These are phyloP conservation scores for Ophiostoma perfectum DNA, from an alignment of 2,329 filamentous ascomycete species.

Conservation along the genomic window DNA sequence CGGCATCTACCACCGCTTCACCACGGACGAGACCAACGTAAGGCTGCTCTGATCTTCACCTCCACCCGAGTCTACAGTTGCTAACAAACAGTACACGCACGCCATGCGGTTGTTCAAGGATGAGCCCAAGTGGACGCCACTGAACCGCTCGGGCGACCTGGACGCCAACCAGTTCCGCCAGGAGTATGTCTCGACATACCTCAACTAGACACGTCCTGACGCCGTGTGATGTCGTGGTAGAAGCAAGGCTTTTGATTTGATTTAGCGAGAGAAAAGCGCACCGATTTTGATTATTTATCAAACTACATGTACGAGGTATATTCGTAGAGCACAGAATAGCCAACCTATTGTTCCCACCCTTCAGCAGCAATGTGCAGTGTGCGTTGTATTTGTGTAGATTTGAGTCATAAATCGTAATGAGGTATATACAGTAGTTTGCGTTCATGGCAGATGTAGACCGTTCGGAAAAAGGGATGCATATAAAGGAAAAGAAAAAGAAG, in stretches of 20 bases:
- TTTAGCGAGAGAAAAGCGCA: slow-evolving; percentile 12
- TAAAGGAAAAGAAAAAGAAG: not conserved
- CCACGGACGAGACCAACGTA: slow-evolving; percentile 85
- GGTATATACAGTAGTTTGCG: not conserved
- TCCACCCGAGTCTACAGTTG: not conserved
- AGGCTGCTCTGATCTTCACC: slow-evolving; percentile 19
- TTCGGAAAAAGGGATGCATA: too few relatives aligned
- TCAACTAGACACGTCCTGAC: slow-evolving; percentile 27
- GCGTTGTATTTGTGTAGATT: not conserved
- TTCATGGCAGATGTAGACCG: not conserved
- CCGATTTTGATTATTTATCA: not conserved
- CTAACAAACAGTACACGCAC: slow-evolving; percentile 67
- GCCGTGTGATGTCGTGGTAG: not conserved
- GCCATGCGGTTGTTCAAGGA: slow-evolving; percentile 97
- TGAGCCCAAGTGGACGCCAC: slow-evolving; percentile 94
- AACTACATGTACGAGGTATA: not conserved
- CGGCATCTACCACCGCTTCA: slow-evolving; percentile 97
- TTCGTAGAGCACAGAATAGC: slow-evolving; percentile 12
- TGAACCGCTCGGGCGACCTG: slow-evolving; percentile 73
- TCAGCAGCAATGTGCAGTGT: not conserved
- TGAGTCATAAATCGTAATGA: not conserved
- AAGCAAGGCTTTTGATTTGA: not conserved
- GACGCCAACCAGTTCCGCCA: slow-evolving; percentile 74
- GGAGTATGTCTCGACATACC: slow-evolving; percentile 61
- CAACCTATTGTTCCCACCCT: not conserved